Conservation (phyloP, 768 basidiomycete species). For the Sporobolomyces roseus region DNA sequence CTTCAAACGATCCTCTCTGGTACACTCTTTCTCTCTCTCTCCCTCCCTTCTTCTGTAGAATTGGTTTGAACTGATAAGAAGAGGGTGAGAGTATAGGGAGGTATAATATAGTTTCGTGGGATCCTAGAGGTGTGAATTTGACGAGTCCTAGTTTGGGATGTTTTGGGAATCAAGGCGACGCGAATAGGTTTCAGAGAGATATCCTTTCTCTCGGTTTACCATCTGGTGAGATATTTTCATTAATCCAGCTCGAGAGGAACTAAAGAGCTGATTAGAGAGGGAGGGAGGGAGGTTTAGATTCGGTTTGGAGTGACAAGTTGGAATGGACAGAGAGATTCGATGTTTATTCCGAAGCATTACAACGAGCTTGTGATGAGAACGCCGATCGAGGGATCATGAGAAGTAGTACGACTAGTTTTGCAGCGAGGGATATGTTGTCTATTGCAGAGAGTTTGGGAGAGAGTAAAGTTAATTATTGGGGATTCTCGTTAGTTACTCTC, state of each 20-base stretch:
- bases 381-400: constrained; percentile 31
- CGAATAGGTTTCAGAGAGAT: constrained; percentile 27
- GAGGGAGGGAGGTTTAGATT: no score
- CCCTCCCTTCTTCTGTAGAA: background rate
- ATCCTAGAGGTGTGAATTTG: constrained; percentile 42
- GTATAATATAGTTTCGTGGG: constrained; percentile 42
- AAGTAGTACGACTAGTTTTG: constrained; percentile 33
- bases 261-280: no score
- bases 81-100: background rate
- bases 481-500: constrained; percentile 32
- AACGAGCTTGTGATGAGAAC: constrained; percentile 16
- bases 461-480: constrained; percentile 43
- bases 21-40: background rate
- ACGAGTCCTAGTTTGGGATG: constrained; percentile 38
- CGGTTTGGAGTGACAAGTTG: no score
- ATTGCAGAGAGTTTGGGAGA: constrained; percentile 40
- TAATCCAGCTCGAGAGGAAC: no score
- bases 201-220: constrained; percentile 24
- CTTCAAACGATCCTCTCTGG: constrained; percentile 29
- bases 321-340: constrained; percentile 10
- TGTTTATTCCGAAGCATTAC: constrained; percentile 8
- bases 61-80: no score
- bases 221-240: constrained; percentile 9
- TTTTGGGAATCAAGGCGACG: constrained; percentile 31
- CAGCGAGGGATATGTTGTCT: constrained; percentile 41